Evolutionary conservation across 441 rosid genomes (phyloP).

Genomic region (Pelargonium citronellum): DNA sequence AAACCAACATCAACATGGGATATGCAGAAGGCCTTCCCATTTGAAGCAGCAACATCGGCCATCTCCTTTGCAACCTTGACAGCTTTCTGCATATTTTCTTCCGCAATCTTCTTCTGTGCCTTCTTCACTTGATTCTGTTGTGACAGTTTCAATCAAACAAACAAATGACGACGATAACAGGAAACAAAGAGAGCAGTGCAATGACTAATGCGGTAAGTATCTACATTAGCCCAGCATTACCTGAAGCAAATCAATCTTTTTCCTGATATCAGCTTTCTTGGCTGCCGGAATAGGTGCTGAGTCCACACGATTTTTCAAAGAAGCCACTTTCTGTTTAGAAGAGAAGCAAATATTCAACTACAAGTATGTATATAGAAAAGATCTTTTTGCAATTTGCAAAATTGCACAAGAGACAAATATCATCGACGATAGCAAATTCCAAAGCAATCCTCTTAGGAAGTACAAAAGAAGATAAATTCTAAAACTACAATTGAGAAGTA

Average conservation of each 20-base stretch:
- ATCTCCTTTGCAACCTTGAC: slow-evolving; percentile 49
- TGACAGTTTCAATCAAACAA: not conserved
- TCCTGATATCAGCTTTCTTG: slow-evolving; percentile 78
- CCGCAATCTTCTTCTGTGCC: slow-evolving; percentile 83
- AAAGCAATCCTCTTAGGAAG: not conserved
- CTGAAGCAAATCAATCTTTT: slow-evolving; percentile 69
- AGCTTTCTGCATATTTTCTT: slow-evolving; percentile 72
- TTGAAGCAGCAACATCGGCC: slow-evolving; percentile 67
- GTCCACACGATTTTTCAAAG: slow-evolving; percentile 70
- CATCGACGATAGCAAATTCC: not conserved
- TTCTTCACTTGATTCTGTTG: slow-evolving; percentile 57
- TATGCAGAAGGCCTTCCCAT: slow-evolving; percentile 70
- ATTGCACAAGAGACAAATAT: not conserved
- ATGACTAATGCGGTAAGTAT: not conserved
- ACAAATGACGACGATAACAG: not conserved
- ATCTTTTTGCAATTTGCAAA: not conserved
- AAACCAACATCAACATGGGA: slow-evolving; percentile 74
- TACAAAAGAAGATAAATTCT: not conserved
- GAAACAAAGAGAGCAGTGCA: not conserved
- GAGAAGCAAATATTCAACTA: not conserved
- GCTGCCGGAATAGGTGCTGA: slow-evolving; percentile 74
- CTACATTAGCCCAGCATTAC: slow-evolving; percentile 26
- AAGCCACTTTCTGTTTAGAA: slow-evolving; percentile 61
- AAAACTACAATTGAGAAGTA: not conserved
- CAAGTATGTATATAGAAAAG: no score